Evolutionary conservation across 2,329 filamentous ascomycete genomes (phyloP).

Genomic region (Fusarium duplospermum): DNA sequence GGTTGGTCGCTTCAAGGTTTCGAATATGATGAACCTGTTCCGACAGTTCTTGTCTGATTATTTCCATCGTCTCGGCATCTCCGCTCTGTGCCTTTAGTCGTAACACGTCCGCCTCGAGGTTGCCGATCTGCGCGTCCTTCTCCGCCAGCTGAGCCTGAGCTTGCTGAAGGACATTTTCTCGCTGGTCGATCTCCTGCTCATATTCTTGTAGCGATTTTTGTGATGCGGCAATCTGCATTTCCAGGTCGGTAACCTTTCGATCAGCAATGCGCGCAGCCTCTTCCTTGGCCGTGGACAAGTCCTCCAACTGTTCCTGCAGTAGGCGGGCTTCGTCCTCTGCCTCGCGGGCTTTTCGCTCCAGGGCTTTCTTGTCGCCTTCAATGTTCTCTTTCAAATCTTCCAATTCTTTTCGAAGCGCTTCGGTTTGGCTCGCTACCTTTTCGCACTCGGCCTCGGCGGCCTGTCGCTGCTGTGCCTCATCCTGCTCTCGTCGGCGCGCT

Average conservation of each 20-base stretch:
- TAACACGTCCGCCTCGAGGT: constrained; percentile 85
- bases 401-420: constrained; percentile 63
- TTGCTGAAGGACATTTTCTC: constrained; percentile 67
- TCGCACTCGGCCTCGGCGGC: constrained; percentile 67
- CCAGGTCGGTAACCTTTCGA: constrained; percentile 65
- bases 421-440: constrained; percentile 62
- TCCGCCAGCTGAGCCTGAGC: constrained; percentile 75
- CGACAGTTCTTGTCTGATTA: constrained; percentile 88
- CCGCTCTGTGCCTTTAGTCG: constrained; percentile 87
- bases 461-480: constrained; percentile 79
- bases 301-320: constrained; percentile 84
- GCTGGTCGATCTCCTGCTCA: constrained; percentile 67
- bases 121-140: constrained; percentile 76
- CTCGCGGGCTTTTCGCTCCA: constrained; percentile 77
- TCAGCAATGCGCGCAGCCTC: constrained; percentile 75
- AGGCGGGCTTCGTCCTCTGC: constrained; percentile 78
- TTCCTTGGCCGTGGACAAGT: constrained; percentile 71
- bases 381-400: constrained; percentile 62
- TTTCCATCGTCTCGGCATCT: constrained; percentile 84
- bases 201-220: constrained; percentile 66
- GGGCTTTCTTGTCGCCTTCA: constrained; percentile 69
- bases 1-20: constrained; percentile 81
- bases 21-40: constrained; percentile 95
- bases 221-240: constrained; percentile 61
- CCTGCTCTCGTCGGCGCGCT: constrained; percentile 81